Base-by-base conservation (phyloP, 139 green algal species). In the Dunaliella primolecta region DNA sequence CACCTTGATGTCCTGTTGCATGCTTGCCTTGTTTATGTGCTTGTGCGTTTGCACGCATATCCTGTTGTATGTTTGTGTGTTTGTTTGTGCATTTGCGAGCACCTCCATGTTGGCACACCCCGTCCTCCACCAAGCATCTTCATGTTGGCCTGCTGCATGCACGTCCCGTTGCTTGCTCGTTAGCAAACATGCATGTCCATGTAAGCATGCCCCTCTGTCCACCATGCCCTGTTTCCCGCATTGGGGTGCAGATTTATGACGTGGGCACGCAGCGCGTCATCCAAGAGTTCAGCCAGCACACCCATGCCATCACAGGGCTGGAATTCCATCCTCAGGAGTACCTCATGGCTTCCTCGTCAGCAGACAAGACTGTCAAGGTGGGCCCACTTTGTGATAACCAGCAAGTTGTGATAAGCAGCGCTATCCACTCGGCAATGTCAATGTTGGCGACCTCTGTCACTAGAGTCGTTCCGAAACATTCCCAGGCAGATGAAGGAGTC, bases 261-360 rank as follows among this genome's bases (percentile, higher is more conserved):
- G 72, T 98, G 33, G 88, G 88, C 0, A 87, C 86, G 3, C 92
- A 94, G n/a, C 91, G 92, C 81, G 56, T 93, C 24, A 32, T 96
- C 29, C 75, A 89, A 38, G 92, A 96, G 23, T 88, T 96, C 56
- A 86, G 82, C 30, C 30, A 83, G 3, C 94, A 97, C 79, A 88
- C 86, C 7, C 84, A 90, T 25, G 34, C 84, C 46, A 93, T 98
- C 76, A 95, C 88, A 2, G 89, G 85, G 34, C 80, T 98, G 3
- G 89, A 97, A 75, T 98, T 96, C 87, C 93, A 96, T 77, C 95
- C 95, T 2, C 84, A 88, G 24, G 95, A 98, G 89, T 95, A 94
- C 84, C 74, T 98, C 24, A 80, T 98, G 77, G 95, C 93, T 3
- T 95, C 93, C 24, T 85, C 83, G 36, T 93, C 89, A 20, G 81